A percentile compares a stretch with the other conserved stretches of the same genome.
These are phyloP conservation scores for Xylaria palmicola DNA, from an alignment of 495 filamentous ascomycete species.

Conservation along the genomic window DNA sequence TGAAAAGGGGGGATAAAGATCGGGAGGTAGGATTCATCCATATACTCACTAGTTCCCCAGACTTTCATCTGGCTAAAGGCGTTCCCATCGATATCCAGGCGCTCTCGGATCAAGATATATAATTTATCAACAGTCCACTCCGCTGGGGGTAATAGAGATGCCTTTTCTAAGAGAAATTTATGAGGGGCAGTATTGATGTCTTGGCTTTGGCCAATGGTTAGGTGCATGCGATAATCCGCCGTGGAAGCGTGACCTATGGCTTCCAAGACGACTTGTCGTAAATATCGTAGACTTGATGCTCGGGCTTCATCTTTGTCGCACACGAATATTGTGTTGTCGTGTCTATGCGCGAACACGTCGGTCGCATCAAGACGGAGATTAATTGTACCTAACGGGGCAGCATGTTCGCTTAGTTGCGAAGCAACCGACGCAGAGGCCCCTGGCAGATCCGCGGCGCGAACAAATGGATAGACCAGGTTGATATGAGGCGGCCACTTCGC, in stretches of 20 bases:
- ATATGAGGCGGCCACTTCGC: slow-evolving; percentile 60
- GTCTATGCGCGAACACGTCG: slow-evolving; percentile 43
- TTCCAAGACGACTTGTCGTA: slow-evolving; percentile 23
- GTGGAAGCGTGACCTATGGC: slow-evolving; percentile 21
- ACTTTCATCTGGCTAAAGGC: slow-evolving; percentile 37
- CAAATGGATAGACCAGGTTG: slow-evolving; percentile 61
- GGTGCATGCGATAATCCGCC: slow-evolving; percentile 37
- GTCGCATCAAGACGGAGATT: slow-evolving; percentile 31
- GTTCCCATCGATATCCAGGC: slow-evolving; percentile 19
- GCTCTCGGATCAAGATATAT: slow-evolving; percentile 47
- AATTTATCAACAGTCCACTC: slow-evolving; percentile 45
- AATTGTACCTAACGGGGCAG: not conserved
- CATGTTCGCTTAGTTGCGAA: slow-evolving; percentile 18
- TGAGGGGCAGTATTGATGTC: slow-evolving; percentile 33
- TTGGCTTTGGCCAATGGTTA: slow-evolving; percentile 56
- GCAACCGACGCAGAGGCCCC: slow-evolving; percentile 25
- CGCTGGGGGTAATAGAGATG: slow-evolving; percentile 34
- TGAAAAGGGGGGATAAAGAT: not conserved
- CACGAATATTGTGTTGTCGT: slow-evolving; percentile 47
- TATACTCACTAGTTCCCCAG: slow-evolving; percentile 50
- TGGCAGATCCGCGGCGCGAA: slow-evolving; percentile 36
- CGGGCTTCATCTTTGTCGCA: slow-evolving; percentile 19
- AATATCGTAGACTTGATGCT: slow-evolving; percentile 1
- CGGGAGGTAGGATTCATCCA: not conserved
- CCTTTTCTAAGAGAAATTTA: slow-evolving; percentile 46